These are phyloP conservation scores for Avena sativa DNA, from an alignment of 176 grass and related monocot species.

Conservation along the genomic window DNA sequence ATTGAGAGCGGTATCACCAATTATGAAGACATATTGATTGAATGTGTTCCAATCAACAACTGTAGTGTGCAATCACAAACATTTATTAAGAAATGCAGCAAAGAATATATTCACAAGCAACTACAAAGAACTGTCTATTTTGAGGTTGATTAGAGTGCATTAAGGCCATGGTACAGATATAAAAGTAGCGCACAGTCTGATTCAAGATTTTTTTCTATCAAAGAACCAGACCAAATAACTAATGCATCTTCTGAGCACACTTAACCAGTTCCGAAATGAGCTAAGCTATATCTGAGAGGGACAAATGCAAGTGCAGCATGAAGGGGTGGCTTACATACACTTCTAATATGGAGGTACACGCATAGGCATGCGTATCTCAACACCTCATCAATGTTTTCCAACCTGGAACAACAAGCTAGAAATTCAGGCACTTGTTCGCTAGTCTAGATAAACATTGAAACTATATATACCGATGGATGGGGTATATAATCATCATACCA, in stretches of 20 bases:
- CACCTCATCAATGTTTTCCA: conserved; percentile 86
- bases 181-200: not conserved
- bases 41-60: conserved; percentile 81
- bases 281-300: not conserved
- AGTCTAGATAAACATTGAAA: not conserved
- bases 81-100: not conserved
- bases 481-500: conserved; percentile 51
- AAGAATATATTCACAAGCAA: conserved; percentile 16
- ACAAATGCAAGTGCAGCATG: not conserved
- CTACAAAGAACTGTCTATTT: not conserved
- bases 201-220: not conserved
- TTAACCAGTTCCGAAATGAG: not conserved
- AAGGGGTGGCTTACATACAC: conserved; percentile 48
- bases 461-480: not conserved
- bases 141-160: not conserved
- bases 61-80: conserved; percentile 42
- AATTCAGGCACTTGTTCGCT: not conserved
- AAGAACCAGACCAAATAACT: not conserved
- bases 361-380: conserved; percentile 75
- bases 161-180: not conserved
- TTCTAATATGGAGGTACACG: conserved; percentile 90
- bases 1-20: conserved; percentile 77
- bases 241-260: not conserved
- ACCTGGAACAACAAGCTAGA: conserved; percentile 39
- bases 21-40: conserved; percentile 78